A percentile compares a stretch with the other conserved stretches of the same genome.
These are phyloP conservation scores for Sporisorium exsertum DNA, from an alignment of 1,284 basidiomycete species.

Conservation along the genomic window DNA sequence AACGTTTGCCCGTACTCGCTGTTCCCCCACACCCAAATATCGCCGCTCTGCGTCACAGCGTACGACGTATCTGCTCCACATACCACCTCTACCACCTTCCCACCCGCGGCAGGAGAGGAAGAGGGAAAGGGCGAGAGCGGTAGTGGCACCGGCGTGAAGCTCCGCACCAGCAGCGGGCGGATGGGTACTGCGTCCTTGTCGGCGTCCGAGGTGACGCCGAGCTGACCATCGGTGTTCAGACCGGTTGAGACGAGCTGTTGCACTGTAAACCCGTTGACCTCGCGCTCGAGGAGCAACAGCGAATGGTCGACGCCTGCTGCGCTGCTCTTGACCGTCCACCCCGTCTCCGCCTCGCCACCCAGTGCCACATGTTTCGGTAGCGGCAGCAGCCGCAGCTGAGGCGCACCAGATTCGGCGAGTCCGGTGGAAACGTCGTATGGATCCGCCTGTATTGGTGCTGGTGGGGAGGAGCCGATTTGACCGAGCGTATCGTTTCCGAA, in stretches of 20 bases:
- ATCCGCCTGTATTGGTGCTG: neutral
- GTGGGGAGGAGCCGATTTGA: constrained; percentile 20
- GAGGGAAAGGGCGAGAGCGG: neutral
- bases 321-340: constrained; percentile 15
- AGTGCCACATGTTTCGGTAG: constrained; percentile 14
- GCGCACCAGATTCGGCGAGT: neutral
- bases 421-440: constrained; percentile 27
- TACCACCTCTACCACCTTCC: constrained; percentile 14
- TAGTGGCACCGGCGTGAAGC: constrained; percentile 10
- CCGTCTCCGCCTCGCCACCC: constrained; percentile 4
- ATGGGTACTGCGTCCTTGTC: constrained; percentile 16
- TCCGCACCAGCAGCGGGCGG: constrained; percentile 13
- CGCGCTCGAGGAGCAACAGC: constrained; percentile 18
- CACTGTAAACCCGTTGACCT: constrained; percentile 5
- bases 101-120: neutral
- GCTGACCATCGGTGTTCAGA: constrained; percentile 59
- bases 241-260: constrained; percentile 21
- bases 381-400: constrained; percentile 26
- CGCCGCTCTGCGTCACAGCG: constrained; percentile 15
- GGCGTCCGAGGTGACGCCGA: constrained; percentile 17
- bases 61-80: constrained; percentile 56
- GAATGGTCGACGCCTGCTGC: constrained; percentile 35
- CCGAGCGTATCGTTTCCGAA: constrained; percentile 46
- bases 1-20: constrained; percentile 57
- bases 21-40: constrained; percentile 59